Conservation (phyloP, 441 rosid species). For the Raphanus hybrid region DNA sequence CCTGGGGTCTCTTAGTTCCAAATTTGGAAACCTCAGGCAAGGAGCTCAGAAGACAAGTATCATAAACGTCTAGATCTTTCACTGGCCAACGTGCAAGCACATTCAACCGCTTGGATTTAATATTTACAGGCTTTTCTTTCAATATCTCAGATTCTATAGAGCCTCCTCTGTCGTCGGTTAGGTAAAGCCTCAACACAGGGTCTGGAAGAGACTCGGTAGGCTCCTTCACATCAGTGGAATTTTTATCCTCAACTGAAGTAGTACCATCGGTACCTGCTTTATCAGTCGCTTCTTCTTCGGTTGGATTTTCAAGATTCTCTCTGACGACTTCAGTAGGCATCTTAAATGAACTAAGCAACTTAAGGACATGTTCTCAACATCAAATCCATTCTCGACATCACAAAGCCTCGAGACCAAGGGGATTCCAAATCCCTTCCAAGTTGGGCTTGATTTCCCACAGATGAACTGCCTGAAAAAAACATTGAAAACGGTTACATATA, state of each 20-base stretch:
- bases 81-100: conserved; percentile 71
- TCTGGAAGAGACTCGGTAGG: conserved; percentile 50
- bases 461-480: conserved; percentile 62
- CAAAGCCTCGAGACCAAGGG: conserved; percentile 80
- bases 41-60: conserved; percentile 53
- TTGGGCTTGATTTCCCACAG: conserved; percentile 59
- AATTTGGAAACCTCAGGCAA: conserved; percentile 66
- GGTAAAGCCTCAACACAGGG: conserved; percentile 65
- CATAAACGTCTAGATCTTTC: conserved; percentile 56
- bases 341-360: conserved; percentile 69
- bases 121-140: conserved; percentile 56
- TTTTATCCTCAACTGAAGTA: conserved; percentile 40
- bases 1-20: conserved; percentile 63
- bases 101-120: conserved; percentile 50
- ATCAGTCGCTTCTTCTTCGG: conserved; percentile 52
- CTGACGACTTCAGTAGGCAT: conserved; percentile 46
- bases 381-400: conserved; percentile 61
- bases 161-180: conserved; percentile 76
- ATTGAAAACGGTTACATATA: conserved; percentile 4
- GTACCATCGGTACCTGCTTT: conserved; percentile 30
- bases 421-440: conserved; percentile 74
- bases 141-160: conserved; percentile 53
- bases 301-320: conserved; percentile 46
- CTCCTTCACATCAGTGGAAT: conserved; percentile 45
- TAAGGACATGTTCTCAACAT: conserved; percentile 59